Percentiles rank a stretch among this genome's conserved stretches.
Conservation (phyloP, 768 basidiomycete genomes). For the Floccularia luteovirens region DNA sequence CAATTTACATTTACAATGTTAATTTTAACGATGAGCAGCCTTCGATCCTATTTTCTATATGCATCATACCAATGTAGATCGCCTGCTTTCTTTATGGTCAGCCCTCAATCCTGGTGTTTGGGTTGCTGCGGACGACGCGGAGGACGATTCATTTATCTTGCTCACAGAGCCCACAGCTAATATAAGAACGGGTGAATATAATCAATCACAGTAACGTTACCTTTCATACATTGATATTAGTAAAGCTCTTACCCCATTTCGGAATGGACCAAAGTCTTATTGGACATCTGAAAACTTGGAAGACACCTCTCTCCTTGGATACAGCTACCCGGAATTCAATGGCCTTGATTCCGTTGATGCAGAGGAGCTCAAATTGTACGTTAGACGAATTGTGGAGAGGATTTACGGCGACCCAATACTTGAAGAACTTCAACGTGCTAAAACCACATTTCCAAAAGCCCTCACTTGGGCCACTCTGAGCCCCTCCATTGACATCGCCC, state of each 20-base stretch:
- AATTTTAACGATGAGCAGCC: constrained; percentile 13
- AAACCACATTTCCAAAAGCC: background rate
- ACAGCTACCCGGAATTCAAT: constrained; percentile 47
- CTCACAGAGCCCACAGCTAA: constrained; percentile 16
- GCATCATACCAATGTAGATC: constrained; percentile 48
- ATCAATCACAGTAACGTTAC: background rate
- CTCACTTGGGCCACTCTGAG: background rate
- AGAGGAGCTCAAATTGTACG: constrained; percentile 19
- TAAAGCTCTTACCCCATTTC: constrained; percentile 40
- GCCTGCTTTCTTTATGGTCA: constrained; percentile 42
- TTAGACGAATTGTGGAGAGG: constrained; percentile 22
- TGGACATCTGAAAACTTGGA: constrained; percentile 27
- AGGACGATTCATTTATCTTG: constrained; percentile 25
- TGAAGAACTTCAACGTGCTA: constrained; percentile 4
- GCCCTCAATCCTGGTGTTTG: constrained; percentile 34
- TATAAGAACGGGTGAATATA: constrained; percentile 17
- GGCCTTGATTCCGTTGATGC: constrained; percentile 21
- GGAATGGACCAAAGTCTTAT: constrained; percentile 25
- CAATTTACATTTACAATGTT: background rate
- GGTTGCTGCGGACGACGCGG: constrained; percentile 21
- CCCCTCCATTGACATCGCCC: background rate
- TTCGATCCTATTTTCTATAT: constrained; percentile 50
- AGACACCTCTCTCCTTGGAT: constrained; percentile 26
- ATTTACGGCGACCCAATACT: constrained; percentile 22
- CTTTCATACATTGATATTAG: background rate